A percentile compares a stretch with the other conserved stretches of the same genome.
These are phyloP conservation scores for Flaveria brownii DNA, from an alignment of 129 eudicot genomes.

Conservation along the genomic window DNA sequence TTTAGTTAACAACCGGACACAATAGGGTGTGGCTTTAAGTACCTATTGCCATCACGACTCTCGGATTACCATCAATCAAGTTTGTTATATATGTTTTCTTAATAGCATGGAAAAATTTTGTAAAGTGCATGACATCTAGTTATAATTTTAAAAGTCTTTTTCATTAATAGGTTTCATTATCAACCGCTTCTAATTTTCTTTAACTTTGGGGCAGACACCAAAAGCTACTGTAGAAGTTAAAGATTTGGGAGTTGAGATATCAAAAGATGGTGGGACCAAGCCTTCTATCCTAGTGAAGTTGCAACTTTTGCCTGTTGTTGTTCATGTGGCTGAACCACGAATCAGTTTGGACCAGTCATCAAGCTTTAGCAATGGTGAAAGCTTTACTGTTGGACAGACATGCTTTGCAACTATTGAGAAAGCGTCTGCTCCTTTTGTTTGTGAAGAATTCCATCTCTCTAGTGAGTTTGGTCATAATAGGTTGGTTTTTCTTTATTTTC, in stretches of 20 bases:
- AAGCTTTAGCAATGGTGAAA: conserved; percentile 43
- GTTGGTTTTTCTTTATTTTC: conserved; percentile 44
- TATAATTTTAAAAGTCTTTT: conserved; percentile 14
- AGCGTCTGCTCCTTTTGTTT: conserved; percentile 67
- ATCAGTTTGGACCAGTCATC: conserved; percentile 55
- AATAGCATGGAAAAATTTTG: background rate
- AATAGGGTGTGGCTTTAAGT: background rate
- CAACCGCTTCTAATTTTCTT: conserved; percentile 27
- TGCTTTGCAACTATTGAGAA: conserved; percentile 47
- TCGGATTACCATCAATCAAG: background rate
- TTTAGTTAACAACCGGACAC: conserved; percentile 10
- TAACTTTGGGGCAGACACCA: conserved; percentile 64
- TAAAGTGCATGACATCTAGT: background rate
- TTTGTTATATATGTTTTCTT: background rate
- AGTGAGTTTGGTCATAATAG: conserved; percentile 90
- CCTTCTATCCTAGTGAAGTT: conserved; percentile 69
- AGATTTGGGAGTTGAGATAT: conserved; percentile 81
- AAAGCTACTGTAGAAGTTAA: conserved; percentile 79
- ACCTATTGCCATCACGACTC: conserved; percentile 5
- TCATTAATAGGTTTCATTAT: conserved; percentile 12
- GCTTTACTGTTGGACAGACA: conserved; percentile 48
- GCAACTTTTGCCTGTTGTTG: conserved; percentile 69
- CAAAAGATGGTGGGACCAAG: conserved; percentile 78
- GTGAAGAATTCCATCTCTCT: conserved; percentile 85
- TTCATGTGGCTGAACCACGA: conserved; percentile 62